Base-by-base conservation (phyloP, 306 rosid genomes). In the Castanea mollissima region DNA sequence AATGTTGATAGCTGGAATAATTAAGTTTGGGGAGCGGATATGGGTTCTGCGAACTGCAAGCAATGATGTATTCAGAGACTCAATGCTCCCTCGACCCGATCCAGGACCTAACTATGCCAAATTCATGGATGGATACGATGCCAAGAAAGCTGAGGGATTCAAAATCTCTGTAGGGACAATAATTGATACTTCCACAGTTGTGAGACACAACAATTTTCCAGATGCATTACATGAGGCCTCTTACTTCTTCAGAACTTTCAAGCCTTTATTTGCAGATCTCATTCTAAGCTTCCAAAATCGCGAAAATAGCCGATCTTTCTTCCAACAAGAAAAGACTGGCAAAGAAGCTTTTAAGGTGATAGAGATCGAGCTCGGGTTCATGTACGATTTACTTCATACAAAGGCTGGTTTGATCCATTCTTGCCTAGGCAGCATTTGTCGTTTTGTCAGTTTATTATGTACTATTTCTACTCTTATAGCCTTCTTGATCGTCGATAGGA, bases 1-100 rank as follows among this genome's bases (percentile, higher is more conserved):
- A 46, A 73, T 73, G 62, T 52, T 73, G 20, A 9, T 79, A 13
- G 55, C 38, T 58, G 82, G 82, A 13, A 32, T 79, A 15, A 73
- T 73, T n/a, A 76, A 63, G 51, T 27, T 63, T 29, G 51, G 79
- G 62, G 79, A 76, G 59, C 32, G 21, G n/a, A 25, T 38, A 0
- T 62, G 56, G 54, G 49, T 52, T 7, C 27, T 62, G 12, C 52
- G 52, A 14, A 46, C 41, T n/a, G 64, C 77, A 3, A 27, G 64
- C 58, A 4, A 15, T 20, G 41, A 31, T 35, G 41, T 35, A 35
- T 35, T 35, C 41, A 5, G 41, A 35, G 41, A 35, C 41, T 35
- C 41, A 35, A 35, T 35, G 41, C 41, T 35, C 41, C 41, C 41
- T 35, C 41, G 41, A 35, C 41, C 41, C 41, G 41, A 35, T 6